Conservation (phyloP, 805 yeast species). For the Spathaspora hagerdaliae region DNA sequence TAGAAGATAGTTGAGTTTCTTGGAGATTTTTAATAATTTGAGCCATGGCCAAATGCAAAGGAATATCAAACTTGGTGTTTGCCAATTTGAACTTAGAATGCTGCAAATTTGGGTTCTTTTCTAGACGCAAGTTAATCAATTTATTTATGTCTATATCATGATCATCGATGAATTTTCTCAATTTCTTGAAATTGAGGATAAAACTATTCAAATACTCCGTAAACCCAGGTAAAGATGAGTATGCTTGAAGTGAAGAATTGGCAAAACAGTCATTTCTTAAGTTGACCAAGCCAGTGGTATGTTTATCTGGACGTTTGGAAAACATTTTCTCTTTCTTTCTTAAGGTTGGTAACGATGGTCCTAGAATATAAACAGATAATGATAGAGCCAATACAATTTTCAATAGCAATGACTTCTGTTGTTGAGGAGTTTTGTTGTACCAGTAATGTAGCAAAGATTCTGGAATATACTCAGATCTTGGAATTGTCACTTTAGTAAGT, state of each 20-base stretch:
- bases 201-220: conserved; percentile 51
- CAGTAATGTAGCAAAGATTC: conserved; percentile 5
- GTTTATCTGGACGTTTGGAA: conserved; percentile 60
- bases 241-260: conserved; percentile 80
- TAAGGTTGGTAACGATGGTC: conserved; percentile 7
- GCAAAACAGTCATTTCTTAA: conserved; percentile 90
- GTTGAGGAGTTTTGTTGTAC: conserved; percentile 5
- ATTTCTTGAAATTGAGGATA: conserved; percentile 21
- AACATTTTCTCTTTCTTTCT: conserved; percentile 23
- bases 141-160: conserved; percentile 15
- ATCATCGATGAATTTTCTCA: conserved; percentile 16
- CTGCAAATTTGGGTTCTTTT: conserved; percentile 4
- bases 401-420: conserved; percentile 10
- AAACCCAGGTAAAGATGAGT: conserved; percentile 57
- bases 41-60: conserved; percentile 57
- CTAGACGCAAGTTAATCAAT: conserved; percentile 9
- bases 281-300: conserved; percentile 81
- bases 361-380: conserved; percentile 12
- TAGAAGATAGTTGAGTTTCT: conserved; percentile 50
- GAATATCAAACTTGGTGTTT: conserved; percentile 31
- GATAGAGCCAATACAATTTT: conserved; percentile 9
- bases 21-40: conserved; percentile 54
- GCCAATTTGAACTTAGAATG: conserved; percentile 17
- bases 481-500: not conserved
- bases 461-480: conserved; percentile 3